Percentiles rank a stretch among this genome's conserved stretches.
Evolutionary conservation across 768 basidiomycete species (phyloP).

Genomic region (Coprinellus aureogranulatus): DNA sequence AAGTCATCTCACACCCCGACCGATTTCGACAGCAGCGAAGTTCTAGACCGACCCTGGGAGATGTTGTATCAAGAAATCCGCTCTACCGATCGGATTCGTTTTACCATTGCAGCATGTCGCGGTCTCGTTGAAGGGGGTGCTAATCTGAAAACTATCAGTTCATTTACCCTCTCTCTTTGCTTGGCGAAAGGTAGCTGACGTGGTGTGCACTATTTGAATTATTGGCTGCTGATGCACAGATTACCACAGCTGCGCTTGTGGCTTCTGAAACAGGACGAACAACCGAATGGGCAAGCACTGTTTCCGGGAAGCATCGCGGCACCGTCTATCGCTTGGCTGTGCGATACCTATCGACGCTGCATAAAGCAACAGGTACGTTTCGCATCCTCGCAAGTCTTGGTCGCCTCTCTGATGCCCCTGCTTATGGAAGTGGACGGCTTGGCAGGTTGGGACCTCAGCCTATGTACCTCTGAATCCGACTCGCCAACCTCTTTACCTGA

Average conservation of each 20-base stretch:
- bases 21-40: not conserved
- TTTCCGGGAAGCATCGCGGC: not conserved
- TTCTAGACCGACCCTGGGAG: constrained; percentile 1
- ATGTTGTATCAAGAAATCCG: not conserved
- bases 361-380: not conserved
- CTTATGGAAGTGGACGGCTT: too few relatives aligned
- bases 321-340: not conserved
- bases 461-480: too few relatives aligned
- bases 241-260: not conserved
- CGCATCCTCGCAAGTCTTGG: too few relatives aligned
- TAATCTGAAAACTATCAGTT: constrained; percentile 1
- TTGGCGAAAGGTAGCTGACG: not conserved
- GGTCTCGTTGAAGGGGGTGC: not conserved
- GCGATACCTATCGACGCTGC: not conserved
- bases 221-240: too few relatives aligned
- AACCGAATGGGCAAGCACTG: not conserved
- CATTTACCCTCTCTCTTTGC: not conserved
- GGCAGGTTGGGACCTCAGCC: too few relatives aligned
- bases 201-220: too few relatives aligned
- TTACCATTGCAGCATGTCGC: not conserved
- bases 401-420: too few relatives aligned
- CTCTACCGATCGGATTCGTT: not conserved
- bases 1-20: too few relatives aligned
- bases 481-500: too few relatives aligned
- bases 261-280: not conserved